Conservation (phyloP, 176 grass and related monocot genomes). For the Olyra latifolia region DNA sequence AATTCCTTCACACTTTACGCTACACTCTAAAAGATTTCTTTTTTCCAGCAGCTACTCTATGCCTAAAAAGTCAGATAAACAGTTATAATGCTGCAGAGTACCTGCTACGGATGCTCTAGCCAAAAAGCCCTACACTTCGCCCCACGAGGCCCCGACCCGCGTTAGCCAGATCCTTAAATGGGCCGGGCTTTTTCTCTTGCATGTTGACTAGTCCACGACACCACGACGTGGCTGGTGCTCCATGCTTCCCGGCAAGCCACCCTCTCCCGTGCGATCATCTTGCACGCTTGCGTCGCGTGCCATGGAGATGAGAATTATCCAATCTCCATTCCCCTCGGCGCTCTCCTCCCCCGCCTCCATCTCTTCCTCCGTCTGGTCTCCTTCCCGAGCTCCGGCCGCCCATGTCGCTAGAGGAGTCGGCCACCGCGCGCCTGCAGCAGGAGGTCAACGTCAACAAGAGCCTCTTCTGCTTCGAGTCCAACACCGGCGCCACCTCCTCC, state of each 20-base stretch:
- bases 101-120: too few species aligned
- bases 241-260: constrained; percentile 39
- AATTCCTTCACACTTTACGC: too few species aligned
- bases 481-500: constrained; percentile 50
- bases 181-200: too few species aligned
- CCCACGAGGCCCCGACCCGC: too few species aligned
- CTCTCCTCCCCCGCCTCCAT: neutral
- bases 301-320: too few species aligned
- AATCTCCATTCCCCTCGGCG: neutral
- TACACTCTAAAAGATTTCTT: too few species aligned
- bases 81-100: too few species aligned
- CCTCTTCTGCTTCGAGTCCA: constrained; percentile 50
- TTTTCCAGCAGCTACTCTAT: too few species aligned
- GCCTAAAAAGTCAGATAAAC: too few species aligned
- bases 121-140: too few species aligned
- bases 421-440: neutral
- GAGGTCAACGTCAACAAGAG: neutral
- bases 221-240: constrained; percentile 12
- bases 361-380: neutral
- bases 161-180: too few species aligned
- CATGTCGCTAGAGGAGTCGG: constrained; percentile 18
- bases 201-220: too few species aligned
- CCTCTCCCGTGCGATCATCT: constrained; percentile 1
- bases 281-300: constrained; percentile 22
- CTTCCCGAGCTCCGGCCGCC: neutral